These are phyloP conservation scores for Nakaseomyces bracarensis DNA, from an alignment of 1,139 yeast species.

Conservation along the genomic window DNA sequence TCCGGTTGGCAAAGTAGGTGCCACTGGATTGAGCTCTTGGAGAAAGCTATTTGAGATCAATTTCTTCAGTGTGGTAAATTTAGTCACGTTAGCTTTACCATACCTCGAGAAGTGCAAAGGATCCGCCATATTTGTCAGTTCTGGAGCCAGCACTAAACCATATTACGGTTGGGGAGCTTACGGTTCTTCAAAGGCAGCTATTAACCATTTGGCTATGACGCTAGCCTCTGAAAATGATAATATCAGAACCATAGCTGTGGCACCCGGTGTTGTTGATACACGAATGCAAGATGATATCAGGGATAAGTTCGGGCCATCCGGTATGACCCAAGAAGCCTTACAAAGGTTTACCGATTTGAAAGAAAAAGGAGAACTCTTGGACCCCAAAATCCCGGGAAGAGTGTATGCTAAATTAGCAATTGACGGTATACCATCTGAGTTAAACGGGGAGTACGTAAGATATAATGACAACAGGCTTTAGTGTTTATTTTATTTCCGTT, in stretches of 20 bases:
- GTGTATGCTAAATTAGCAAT: conserved; percentile 60
- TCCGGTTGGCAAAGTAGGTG: conserved; percentile 47
- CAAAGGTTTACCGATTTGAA: conserved; percentile 56
- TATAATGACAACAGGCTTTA: conserved; percentile 44
- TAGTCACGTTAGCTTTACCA: conserved; percentile 36
- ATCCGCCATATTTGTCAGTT: conserved; percentile 63
- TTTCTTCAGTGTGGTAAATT: conserved; percentile 63
- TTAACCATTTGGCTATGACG: conserved; percentile 65
- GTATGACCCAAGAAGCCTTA: conserved; percentile 52
- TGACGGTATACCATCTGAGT: conserved; percentile 43
- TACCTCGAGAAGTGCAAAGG: conserved; percentile 15
- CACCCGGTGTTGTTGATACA: conserved; percentile 93
- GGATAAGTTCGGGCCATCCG: conserved; percentile 39
- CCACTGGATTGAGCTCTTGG: conserved; percentile 49
- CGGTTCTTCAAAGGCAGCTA: conserved; percentile 83
- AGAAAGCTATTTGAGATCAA: conserved; percentile 63
- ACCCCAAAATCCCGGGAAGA: conserved; percentile 62
- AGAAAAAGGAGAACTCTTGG: conserved; percentile 45
- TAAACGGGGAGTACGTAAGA: conserved; percentile 60
- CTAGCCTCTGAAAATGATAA: conserved; percentile 55
- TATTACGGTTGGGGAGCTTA: conserved; percentile 77
- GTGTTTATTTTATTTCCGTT: too few species aligned
- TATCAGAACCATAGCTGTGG: conserved; percentile 57
- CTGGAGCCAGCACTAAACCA: conserved; percentile 54
- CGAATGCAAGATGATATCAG: conserved; percentile 75